phyloP scores from a whole-genome alignment of 371 early-diverging fungal genomes.

The Entomophthora muscae region DNA sequence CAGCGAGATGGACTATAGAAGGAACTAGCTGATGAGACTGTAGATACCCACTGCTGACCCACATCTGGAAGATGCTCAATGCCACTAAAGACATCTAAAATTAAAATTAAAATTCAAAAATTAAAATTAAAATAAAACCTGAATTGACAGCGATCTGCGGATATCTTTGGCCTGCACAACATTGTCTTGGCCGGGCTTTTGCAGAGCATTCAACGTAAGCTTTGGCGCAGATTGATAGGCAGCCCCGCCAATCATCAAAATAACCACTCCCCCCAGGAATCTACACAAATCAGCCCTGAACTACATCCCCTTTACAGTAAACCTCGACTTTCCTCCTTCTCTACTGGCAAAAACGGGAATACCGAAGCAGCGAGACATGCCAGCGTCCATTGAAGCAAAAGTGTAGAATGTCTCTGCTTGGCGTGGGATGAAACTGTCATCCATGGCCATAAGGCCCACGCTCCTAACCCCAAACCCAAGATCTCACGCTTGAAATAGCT shows the following conservation, averaged over 20 bases:
- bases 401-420: neutral
- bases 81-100: constrained; percentile 41
- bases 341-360: constrained; percentile 76
- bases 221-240: neutral
- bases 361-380: constrained; percentile 51
- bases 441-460: constrained; percentile 41
- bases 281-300: constrained; percentile 7
- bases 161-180: neutral
- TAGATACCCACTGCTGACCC: constrained; percentile 40
- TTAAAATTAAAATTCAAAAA: neutral
- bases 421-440: constrained; percentile 18
- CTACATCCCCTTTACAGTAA: constrained; percentile 36
- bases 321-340: constrained; percentile 50
- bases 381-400: constrained; percentile 29
- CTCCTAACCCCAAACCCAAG: constrained; percentile 27
- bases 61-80: constrained; percentile 46
- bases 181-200: neutral
- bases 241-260: constrained; percentile 6
- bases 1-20: neutral
- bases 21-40: neutral
- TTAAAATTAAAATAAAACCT: constrained; percentile 9
- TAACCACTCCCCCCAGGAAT: constrained; percentile 14
- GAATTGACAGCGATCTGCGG: constrained; percentile 5
- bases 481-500: constrained; percentile 56
- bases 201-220: neutral